A percentile compares a stretch with the other conserved stretches of the same genome.
Evolutionary conservation across 257 asterid genomes (phyloP).

Genomic region (Solanum gracilifrons): DNA sequence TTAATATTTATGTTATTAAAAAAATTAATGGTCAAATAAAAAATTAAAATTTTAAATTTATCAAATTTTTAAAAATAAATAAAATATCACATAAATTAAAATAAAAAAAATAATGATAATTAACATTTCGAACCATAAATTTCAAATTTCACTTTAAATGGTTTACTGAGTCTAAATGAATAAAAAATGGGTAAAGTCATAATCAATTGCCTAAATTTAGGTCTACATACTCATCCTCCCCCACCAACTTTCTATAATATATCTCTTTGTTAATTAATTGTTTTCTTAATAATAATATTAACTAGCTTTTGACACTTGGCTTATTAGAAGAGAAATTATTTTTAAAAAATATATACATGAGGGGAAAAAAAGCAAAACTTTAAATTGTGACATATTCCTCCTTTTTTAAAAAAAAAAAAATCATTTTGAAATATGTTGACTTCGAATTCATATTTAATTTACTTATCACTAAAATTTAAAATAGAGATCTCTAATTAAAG

Average conservation of each 20-base stretch:
- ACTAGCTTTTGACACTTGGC: background rate
- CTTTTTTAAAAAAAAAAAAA: background rate
- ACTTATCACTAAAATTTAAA: background rate
- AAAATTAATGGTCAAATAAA: background rate
- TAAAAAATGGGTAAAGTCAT: background rate
- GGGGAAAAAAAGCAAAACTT: background rate
- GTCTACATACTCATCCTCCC: background rate
- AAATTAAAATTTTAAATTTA: background rate
- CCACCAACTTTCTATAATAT: background rate
- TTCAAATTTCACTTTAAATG: background rate
- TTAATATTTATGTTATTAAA: background rate
- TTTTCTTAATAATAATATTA: background rate
- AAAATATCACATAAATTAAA: too few relatives aligned
- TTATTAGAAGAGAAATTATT: background rate
- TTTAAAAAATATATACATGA: rapidly evolving
- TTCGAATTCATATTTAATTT: background rate
- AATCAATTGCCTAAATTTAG: background rate
- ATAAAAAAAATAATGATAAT: too few relatives aligned
- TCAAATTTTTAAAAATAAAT: too few relatives aligned
- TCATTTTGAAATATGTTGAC: background rate
- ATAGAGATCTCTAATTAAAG: rapidly evolving
- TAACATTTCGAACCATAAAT: background rate
- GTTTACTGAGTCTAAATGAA: background rate
- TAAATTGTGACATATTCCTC: background rate
- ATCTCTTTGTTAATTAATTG: background rate